Evolutionary conservation across 495 filamentous ascomycete species (phyloP), one percentile per base, ranked within the genome.

Genomic region (Penicillium cataractarum): DNA sequence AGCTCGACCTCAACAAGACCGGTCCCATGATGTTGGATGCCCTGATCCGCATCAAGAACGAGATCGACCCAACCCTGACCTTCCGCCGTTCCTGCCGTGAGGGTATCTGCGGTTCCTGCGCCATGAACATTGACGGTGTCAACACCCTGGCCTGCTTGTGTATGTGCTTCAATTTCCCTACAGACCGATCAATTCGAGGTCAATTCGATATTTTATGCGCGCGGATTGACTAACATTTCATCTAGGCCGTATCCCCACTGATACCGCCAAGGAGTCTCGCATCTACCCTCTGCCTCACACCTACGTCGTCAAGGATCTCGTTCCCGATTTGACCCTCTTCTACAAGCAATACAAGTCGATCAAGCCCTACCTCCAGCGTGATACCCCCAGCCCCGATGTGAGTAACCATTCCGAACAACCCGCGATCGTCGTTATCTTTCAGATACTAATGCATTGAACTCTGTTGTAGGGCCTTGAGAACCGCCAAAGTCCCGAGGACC

Each of bases 301-400:
- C 76, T 99, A 97, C 83, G 90, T 98, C 67, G 94, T 99, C 80
- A 99, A 97, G 87, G 95, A 99, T 74, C 85, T 99, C 63, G 94
- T 99, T 13, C 94, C 95, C 52, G 95, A 99, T 76, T 80, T 99
- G 66, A 99, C 95, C 67, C 90, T 91, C 62, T 97, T 99, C 88
- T 99, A 99, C 90, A 97, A 97, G 84, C 95, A 99, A 85, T 99
- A 99, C 88, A 97, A 97, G 81, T 97, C 94, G 24, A 97, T 99
- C 82, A 96, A 99, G 86, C 95, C 95, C 7, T 99, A 97, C 75
- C 90, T 99, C 35, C 95, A 97, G 80, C 84, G 92, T 64, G 87
- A 92, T 62, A 93, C 89, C 33, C 86, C 88, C 40, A 78, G 90
- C 17, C 83, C 86, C 39, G 89, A 95, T 70, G 92, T 92, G 84